A percentile compares a stretch with the other conserved stretches of the same genome.
phyloP scores from a whole-genome alignment of 805 yeast genomes.

The Nakazawaea anatomiae region DNA sequence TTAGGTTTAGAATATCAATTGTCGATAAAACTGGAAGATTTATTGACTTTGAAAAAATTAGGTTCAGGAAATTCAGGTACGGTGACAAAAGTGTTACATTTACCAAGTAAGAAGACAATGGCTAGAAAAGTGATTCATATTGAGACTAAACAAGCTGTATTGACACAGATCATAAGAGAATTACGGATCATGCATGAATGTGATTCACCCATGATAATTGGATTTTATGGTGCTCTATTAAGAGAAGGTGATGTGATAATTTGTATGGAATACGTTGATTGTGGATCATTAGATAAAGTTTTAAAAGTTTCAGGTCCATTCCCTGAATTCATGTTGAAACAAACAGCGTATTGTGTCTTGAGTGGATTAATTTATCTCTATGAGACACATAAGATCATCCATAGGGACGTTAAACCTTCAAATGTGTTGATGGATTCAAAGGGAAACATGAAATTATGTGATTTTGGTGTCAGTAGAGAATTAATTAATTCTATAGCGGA shows the following conservation, averaged over 20 bases:
- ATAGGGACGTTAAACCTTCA: constrained; percentile 93
- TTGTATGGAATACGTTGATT: constrained; percentile 94
- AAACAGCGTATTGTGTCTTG: constrained; percentile 69
- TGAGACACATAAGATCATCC: constrained; percentile 81
- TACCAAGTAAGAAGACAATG: constrained; percentile 83
- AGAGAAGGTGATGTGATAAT: constrained; percentile 73
- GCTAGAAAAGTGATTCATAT: constrained; percentile 86
- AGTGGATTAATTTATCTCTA: constrained; percentile 80
- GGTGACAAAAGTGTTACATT: constrained; percentile 81
- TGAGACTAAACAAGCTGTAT: constrained; percentile 73
- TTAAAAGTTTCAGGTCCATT: constrained; percentile 55
- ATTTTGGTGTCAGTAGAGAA: constrained; percentile 94
- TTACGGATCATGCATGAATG: constrained; percentile 89
- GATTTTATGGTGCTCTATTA: constrained; percentile 86
- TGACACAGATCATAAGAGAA: constrained; percentile 83
- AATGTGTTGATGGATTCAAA: constrained; percentile 82
- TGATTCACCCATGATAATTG: constrained; percentile 74
- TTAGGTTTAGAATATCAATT: constrained; percentile 49
- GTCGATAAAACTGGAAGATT: constrained; percentile 54
- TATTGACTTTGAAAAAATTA: constrained; percentile 66
- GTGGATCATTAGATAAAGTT: constrained; percentile 86
- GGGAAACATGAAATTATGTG: constrained; percentile 90
- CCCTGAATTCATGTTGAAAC: constrained; percentile 63
- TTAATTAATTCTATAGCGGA: constrained; percentile 92
- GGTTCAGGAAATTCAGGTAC: constrained; percentile 96